Base-by-base conservation (phyloP, 2,329 filamentous ascomycete genomes). In the Zalaria obscura region DNA sequence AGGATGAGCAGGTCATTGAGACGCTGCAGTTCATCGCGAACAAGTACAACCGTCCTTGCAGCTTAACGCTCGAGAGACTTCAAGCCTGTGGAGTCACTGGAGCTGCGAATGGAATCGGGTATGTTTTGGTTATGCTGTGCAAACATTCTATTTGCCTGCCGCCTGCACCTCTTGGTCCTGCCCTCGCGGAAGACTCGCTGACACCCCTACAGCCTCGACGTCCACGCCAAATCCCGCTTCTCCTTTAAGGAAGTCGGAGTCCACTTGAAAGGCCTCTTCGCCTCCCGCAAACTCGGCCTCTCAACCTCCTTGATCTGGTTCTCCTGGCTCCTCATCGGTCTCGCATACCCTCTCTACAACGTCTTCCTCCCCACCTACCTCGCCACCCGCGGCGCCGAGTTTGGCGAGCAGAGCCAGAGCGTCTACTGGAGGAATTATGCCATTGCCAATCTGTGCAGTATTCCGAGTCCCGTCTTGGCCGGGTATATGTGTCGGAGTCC, bases 271-370 rank as follows among this genome's bases (percentile, higher is more conserved):
- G 80, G 80, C 3, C 68, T 87, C 1, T 86, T 80, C 50, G 61
- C 64, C 0, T 82, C 77, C 1, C 70, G 57, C 40, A 70, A 66
- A 43, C 73, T 84, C 42, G 73, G 63, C 1, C 53, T 77, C 2
- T 79, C 74, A 0, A 86, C 80, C 0, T 47, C 62, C 0, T 60
- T 85, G 44, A 75, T 85, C 47, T 83, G 78, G 73, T 53, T 80
- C 4, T 78, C 74, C 0, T 86, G 81, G 81, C 68, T 73, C 0
- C 54, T 81, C 2, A 81, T 84, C 29, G 80, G 81, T 5, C 67
- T 86, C 0, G 80, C 78, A 0, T 86, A 85, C 50, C 81, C 82
- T 0, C 65, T 87, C 0, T 87, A 82, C 58, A 81, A 83, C 48
- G 80, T 84, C 40, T 87, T 86, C 56, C 62, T 86, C 2, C 76